These are phyloP conservation scores for Pseudocercospora pini-densiflorae DNA, from an alignment of 2,329 filamentous ascomycete genomes.

Conservation along the genomic window DNA sequence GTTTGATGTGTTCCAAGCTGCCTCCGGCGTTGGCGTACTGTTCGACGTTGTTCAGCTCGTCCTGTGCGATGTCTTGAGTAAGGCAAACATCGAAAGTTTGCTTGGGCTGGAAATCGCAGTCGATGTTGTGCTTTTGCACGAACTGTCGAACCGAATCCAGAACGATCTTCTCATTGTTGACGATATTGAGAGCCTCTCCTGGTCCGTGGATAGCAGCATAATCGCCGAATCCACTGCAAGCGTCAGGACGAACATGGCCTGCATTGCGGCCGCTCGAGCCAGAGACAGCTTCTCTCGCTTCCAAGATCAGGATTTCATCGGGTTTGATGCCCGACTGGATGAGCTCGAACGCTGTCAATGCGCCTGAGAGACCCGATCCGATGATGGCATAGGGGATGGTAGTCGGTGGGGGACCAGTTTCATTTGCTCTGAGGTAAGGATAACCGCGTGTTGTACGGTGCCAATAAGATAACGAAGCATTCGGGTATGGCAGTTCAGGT, in stretches of 20 bases:
- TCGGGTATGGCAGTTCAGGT: too few species aligned
- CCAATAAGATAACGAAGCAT: too few species aligned
- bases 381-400: too few species aligned
- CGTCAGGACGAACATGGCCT: not conserved
- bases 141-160: slow-evolving; percentile 20
- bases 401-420: too few species aligned
- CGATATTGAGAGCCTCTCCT: not conserved
- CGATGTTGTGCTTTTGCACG: slow-evolving; percentile 43
- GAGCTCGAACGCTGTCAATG: slow-evolving; percentile 26
- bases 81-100: slow-evolving; percentile 46
- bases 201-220: not conserved
- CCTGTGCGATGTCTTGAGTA: not conserved
- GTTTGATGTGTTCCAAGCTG: slow-evolving; percentile 9
- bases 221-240: not conserved
- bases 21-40: slow-evolving; percentile 16
- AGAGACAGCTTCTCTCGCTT: slow-evolving; percentile 28
- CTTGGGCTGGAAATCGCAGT: slow-evolving; percentile 52
- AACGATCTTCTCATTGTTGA: not conserved
- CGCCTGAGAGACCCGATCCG: slow-evolving; percentile 13
- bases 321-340: slow-evolving; percentile 4
- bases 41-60: slow-evolving; percentile 5
- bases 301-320: slow-evolving; percentile 23
- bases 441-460: too few species aligned
- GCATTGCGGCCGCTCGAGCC: slow-evolving; percentile 32
- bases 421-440: too few species aligned